Evolutionary conservation across 169 alveolate species (phyloP), one percentile per base, ranked within the genome.

Genomic region (Plasmodium relictum): DNA sequence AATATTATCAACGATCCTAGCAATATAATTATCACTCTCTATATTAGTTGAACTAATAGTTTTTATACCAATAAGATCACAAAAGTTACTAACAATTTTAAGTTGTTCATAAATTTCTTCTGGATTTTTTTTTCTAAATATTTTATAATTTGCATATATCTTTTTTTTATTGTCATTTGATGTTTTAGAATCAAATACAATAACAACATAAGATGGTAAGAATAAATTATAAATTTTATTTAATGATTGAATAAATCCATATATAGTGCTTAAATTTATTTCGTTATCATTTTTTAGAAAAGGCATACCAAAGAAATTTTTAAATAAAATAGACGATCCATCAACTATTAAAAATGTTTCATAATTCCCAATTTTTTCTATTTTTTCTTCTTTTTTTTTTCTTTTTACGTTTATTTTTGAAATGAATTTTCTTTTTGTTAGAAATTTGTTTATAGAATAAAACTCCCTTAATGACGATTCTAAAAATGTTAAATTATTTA

Each of bases 291-390:
- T 94, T 50, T 88, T 94, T 58, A 94, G 86, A 31, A 70, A 65
- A 0, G 96, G 96, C 65, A 94, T 91, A 12, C 95, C 96, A 74
- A 92, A 94, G 89, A 92, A 94, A 74, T 94, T 92, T 69, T 94
- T 87, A 73, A 90, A 94, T 10, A 94, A 94, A 62, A 94, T 83
- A 10, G 95, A 94, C 0, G 95, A 92, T 20, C 94, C 96, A 76
- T 94, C 96, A 18, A 94, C 91, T 31, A 94, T 88, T 48, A 94
- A 88, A 31, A 94, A 80, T 14, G 90, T 80, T 80, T 80, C 90
- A 48, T 31, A 37, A 18, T 44, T 42, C 20, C 66, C 73, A 39
- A 24, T 65, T 52, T 37, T 18, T 48, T 31, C 22, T 26, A 65
- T 31, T 5, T 24, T 6, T 65, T 65, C n/a, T 1, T 26, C 16